A percentile compares a stretch with the other conserved stretches of the same genome.
These are phyloP conservation scores for Dacryopinax primogenitus DNA, from an alignment of 768 basidiomycete species.

Conservation along the genomic window DNA sequence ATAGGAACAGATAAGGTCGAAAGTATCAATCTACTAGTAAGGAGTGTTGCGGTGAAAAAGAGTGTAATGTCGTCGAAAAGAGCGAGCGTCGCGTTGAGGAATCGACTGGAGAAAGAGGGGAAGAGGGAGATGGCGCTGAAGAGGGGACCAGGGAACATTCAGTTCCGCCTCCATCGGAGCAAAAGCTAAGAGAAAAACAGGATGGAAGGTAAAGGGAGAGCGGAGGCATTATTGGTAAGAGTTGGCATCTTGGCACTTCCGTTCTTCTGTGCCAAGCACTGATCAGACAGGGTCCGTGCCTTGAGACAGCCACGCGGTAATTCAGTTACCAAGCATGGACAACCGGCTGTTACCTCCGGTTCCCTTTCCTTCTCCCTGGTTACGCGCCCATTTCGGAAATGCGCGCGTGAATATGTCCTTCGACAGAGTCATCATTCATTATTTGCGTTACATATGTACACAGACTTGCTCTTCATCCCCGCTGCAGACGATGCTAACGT, in stretches of 20 bases:
- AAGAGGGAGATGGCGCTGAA: too few species aligned
- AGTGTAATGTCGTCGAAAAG: too few species aligned
- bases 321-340: neutral
- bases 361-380: neutral
- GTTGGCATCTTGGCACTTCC: slow-evolving; percentile 6
- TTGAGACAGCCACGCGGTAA: neutral
- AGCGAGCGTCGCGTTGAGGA: too few species aligned
- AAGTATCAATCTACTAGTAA: neutral
- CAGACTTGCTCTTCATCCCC: neutral
- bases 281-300: neutral
- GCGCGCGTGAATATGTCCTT: neutral
- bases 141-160: too few species aligned
- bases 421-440: slow-evolving; percentile 4
- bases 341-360: neutral
- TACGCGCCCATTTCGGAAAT: neutral
- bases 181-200: neutral
- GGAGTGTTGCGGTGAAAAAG: neutral
- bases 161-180: too few species aligned
- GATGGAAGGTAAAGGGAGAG: neutral
- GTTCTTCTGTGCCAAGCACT: neutral
- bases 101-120: too few species aligned
- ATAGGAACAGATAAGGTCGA: neutral
- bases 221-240: too few species aligned
- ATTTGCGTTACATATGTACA: slow-evolving; percentile 7
- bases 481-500: neutral